Conservation (phyloP, 2,329 filamentous ascomycete species). For the Talaromyces sp. region DNA sequence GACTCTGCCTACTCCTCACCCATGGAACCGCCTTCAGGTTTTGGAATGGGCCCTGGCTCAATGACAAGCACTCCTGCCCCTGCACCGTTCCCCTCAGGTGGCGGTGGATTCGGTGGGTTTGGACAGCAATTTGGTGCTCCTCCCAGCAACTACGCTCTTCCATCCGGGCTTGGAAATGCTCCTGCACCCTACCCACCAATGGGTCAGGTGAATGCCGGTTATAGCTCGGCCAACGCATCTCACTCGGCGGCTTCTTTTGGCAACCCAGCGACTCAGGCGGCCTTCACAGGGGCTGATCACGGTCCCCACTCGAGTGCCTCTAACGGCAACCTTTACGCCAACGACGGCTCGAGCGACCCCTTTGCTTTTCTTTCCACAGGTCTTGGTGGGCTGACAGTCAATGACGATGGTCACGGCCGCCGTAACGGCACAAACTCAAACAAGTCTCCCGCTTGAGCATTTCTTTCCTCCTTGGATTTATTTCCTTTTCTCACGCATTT, state of each 20-base stretch:
- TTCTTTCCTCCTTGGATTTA: background rate
- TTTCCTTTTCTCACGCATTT: slow-evolving; percentile 13
- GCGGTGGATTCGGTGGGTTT: slow-evolving; percentile 62
- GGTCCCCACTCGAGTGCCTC: slow-evolving; percentile 71
- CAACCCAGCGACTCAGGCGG: slow-evolving; percentile 86
- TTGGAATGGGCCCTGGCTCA: slow-evolving; percentile 80
- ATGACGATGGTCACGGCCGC: slow-evolving; percentile 40
- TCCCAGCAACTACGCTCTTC: slow-evolving; percentile 79
- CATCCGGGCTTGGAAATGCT: slow-evolving; percentile 74
- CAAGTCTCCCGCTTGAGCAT: slow-evolving; percentile 37
- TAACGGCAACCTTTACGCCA: slow-evolving; percentile 65
- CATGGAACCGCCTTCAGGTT: slow-evolving; percentile 80
- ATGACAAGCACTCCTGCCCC: slow-evolving; percentile 79
- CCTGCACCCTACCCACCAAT: slow-evolving; percentile 71
- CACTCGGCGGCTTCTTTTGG: slow-evolving; percentile 86
- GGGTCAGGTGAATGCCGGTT: slow-evolving; percentile 69
- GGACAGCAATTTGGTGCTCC: slow-evolving; percentile 78
- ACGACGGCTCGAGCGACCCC: slow-evolving; percentile 53
- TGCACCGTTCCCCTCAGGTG: slow-evolving; percentile 66
- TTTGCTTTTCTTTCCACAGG: slow-evolving; percentile 61
- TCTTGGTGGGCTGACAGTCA: slow-evolving; percentile 55
- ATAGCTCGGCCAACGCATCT: slow-evolving; percentile 67
- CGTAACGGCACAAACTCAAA: slow-evolving; percentile 41
- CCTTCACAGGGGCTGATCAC: slow-evolving; percentile 84
- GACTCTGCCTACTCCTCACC: slow-evolving; percentile 87